Evolutionary conservation across 495 filamentous ascomycete species (phyloP).

Genomic region (Lophiostoma macrostomum): DNA sequence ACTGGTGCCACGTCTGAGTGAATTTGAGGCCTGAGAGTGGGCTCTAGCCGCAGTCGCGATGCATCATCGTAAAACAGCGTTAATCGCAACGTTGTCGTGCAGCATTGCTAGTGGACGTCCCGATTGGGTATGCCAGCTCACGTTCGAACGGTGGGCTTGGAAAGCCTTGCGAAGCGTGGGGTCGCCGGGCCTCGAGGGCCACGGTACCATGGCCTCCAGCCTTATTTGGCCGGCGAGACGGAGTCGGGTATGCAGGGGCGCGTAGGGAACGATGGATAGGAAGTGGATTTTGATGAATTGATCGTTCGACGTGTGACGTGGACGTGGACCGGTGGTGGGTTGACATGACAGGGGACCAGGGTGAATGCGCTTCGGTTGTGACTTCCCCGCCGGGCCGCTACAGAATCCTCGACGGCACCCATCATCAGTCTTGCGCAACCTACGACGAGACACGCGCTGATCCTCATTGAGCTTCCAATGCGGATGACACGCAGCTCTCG

Average conservation of each 20-base stretch:
- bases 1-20: conserved; percentile 32
- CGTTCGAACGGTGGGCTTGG: too few species aligned
- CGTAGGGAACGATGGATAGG: background rate
- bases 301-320: conserved; percentile 20
- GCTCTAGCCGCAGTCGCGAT: conserved; percentile 9
- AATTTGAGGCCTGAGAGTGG: conserved; percentile 15
- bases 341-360: too few species aligned
- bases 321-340: too few species aligned
- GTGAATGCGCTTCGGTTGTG: conserved; percentile 7
- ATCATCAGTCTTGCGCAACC: too few species aligned
- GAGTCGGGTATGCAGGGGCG: conserved; percentile 27
- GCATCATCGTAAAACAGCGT: background rate
- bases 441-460: conserved; percentile 1
- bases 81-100: conserved; percentile 10
- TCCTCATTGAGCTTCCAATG: too few species aligned
- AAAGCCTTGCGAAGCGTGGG: too few species aligned
- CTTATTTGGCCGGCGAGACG: conserved; percentile 16
- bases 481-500: background rate
- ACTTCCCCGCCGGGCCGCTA: background rate
- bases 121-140: too few species aligned
- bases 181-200: background rate
- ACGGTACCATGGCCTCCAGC: background rate
- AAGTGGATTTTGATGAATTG: conserved; percentile 4
- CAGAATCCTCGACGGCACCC: too few species aligned
- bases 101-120: conserved; percentile 7